Percentiles rank a stretch among this genome's conserved stretches.
phyloP scores from a whole-genome alignment of 2,329 filamentous ascomycete species.

The Alternaria viburni region DNA sequence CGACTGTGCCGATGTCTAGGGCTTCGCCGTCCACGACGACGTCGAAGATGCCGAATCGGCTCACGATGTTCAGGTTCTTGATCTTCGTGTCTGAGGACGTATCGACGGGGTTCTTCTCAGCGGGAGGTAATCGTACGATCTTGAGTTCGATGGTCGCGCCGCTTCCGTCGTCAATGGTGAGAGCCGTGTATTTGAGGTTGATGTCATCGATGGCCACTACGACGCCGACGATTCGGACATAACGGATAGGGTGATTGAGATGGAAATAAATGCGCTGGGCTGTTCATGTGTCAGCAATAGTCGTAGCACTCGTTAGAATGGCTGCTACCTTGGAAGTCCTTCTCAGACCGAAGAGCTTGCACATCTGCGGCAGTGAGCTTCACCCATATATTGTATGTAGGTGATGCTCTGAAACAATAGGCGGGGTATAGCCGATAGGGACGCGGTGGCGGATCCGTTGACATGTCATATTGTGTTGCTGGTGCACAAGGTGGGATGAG shows the following conservation, averaged over 20 bases:
- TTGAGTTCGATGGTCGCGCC: conserved; percentile 64
- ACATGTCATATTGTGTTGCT: conserved; percentile 40
- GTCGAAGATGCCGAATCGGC: conserved; percentile 51
- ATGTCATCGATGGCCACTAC: conserved; percentile 54
- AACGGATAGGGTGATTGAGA: conserved; percentile 61
- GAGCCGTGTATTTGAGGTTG: conserved; percentile 50
- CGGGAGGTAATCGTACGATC: conserved; percentile 50
- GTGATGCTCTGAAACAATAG: conserved; percentile 65
- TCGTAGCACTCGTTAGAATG: neutral
- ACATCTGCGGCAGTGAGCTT: conserved; percentile 64
- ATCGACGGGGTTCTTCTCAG: conserved; percentile 30
- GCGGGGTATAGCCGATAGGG: conserved; percentile 59
- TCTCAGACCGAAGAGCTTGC: conserved; percentile 56
- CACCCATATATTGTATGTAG: conserved; percentile 69
- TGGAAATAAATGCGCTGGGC: conserved; percentile 63
- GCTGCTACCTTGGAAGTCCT: conserved; percentile 59
- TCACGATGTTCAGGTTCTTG: conserved; percentile 49
- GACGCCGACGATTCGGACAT: conserved; percentile 53
- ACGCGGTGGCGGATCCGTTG: conserved; percentile 28
- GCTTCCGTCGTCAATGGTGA: conserved; percentile 68
- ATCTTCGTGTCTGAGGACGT: conserved; percentile 45
- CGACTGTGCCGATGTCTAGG: conserved; percentile 56
- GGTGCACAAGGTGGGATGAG: conserved; percentile 14
- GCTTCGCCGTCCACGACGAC: conserved; percentile 38
- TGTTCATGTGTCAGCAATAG: conserved; percentile 27